These are phyloP conservation scores for Saururus chinensis DNA, from an alignment of 164 flowering plant genomes.

Conservation along the genomic window DNA sequence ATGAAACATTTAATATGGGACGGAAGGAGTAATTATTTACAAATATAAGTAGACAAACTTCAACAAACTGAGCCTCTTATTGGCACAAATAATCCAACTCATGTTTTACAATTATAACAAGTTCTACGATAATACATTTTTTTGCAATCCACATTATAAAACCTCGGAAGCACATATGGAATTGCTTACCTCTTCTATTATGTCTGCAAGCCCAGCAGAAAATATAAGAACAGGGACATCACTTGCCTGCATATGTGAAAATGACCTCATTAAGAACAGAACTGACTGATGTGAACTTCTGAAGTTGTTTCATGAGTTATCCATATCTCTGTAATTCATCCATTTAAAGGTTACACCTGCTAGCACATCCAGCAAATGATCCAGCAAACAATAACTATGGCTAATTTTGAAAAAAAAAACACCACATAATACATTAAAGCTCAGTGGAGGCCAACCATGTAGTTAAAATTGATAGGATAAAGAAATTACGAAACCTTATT, in stretches of 20 bases:
- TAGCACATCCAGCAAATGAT: neutral
- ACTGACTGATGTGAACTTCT: constrained; percentile 7
- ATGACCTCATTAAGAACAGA: neutral
- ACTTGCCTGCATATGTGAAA: constrained; percentile 40
- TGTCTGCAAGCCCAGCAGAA: constrained; percentile 96
- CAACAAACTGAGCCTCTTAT: no score
- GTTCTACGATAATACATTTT: no score
- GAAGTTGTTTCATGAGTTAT: neutral
- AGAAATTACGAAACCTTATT: no score
- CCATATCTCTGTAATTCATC: neutral
- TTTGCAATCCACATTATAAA: no score
- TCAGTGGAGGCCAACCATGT: neutral
- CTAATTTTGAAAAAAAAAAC: neutral
- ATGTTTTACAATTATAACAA: no score
- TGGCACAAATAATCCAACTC: no score
- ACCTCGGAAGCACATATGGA: neutral
- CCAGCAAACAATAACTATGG: neutral
- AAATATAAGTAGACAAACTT: no score
- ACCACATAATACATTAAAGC: neutral
- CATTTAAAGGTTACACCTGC: neutral
- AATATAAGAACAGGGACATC: constrained; percentile 83
- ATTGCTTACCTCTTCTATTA: constrained; percentile 81
- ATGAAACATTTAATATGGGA: no score
- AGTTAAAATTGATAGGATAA: neutral
- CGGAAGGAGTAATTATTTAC: no score